Conservation (phyloP, 2,329 filamentous ascomycete genomes). For the Claviceps spartinae region DNA sequence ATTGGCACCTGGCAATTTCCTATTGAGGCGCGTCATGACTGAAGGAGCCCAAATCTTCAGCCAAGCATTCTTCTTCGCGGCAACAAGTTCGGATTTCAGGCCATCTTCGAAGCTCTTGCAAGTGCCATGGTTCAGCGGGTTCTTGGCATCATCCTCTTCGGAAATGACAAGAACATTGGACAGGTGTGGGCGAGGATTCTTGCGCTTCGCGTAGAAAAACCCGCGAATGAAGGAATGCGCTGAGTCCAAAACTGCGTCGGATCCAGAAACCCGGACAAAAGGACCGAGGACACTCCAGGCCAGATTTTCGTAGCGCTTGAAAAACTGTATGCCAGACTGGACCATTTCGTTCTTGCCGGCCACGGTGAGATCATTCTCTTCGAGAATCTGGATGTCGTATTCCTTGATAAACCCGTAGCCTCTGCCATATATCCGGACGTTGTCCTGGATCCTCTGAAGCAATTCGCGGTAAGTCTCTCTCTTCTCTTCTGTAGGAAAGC, state of each 20-base stretch:
- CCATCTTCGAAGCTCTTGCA: constrained; percentile 60
- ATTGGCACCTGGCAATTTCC: constrained; percentile 52
- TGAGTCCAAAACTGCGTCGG: constrained; percentile 59
- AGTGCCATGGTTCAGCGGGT: constrained; percentile 63
- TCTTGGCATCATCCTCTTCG: constrained; percentile 56
- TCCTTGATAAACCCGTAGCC: constrained; percentile 56
- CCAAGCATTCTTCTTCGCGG: constrained; percentile 43
- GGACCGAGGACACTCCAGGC: constrained; percentile 37
- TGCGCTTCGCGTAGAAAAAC: constrained; percentile 40
- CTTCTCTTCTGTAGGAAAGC: constrained; percentile 64
- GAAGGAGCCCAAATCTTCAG: constrained; percentile 48
- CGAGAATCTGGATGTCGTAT: constrained; percentile 54
- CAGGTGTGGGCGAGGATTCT: constrained; percentile 28
- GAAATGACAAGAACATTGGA: constrained; percentile 51
- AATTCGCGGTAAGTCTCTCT: constrained; percentile 47
- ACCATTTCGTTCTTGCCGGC: constrained; percentile 58
- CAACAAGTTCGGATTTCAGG: constrained; percentile 31
- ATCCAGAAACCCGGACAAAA: constrained; percentile 59
- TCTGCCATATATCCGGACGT: constrained; percentile 42
- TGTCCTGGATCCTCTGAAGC: constrained; percentile 50
- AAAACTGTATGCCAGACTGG: constrained; percentile 65
- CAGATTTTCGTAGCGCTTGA: constrained; percentile 54
- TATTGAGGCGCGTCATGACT: constrained; percentile 57
- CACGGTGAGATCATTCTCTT: constrained; percentile 51
- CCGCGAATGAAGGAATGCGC: constrained; percentile 64